These are phyloP conservation scores for Cryptococcus sp. DNA, from an alignment of 1,284 basidiomycete species.

Conservation along the genomic window DNA sequence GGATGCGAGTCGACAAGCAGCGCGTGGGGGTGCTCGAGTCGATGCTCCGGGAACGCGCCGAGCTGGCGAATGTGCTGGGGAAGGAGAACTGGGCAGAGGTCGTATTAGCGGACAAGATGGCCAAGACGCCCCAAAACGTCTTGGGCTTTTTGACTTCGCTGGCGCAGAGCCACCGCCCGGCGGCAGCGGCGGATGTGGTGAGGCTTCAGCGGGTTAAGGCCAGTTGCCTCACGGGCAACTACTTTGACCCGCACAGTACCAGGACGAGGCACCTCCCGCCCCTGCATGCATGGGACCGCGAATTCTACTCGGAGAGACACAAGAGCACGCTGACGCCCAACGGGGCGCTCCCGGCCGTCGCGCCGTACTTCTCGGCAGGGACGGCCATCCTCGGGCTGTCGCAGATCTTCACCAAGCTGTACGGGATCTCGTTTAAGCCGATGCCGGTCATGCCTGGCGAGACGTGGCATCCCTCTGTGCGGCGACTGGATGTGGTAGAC, in stretches of 20 bases:
- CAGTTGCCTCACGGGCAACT: constrained; percentile 50
- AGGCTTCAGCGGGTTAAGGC: constrained; percentile 71
- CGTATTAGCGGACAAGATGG: constrained; percentile 89
- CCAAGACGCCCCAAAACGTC: constrained; percentile 84
- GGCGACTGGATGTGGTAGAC: constrained; percentile 80
- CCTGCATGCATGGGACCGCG: constrained; percentile 88
- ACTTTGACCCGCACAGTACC: not conserved
- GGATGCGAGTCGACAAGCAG: constrained; percentile 55
- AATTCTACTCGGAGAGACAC: constrained; percentile 61
- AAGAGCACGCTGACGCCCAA: constrained; percentile 57
- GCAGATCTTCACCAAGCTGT: constrained; percentile 73
- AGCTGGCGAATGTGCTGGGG: constrained; percentile 78
- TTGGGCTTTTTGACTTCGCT: constrained; percentile 74
- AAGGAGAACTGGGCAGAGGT: constrained; percentile 77
- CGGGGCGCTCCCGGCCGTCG: constrained; percentile 62
- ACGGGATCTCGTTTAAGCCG: constrained; percentile 73
- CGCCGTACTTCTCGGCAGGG: constrained; percentile 67
- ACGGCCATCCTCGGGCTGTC: constrained; percentile 83
- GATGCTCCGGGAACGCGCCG: constrained; percentile 70
- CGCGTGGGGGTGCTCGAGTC: constrained; percentile 62
- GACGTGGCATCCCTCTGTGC: constrained; percentile 81
- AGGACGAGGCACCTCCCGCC: constrained; percentile 55
- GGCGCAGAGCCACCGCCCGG: constrained; percentile 68
- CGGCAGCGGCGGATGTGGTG: constrained; percentile 68
- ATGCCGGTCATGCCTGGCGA: constrained; percentile 68